Conservation (phyloP, 371 early-diverging fungal species). For the Mucor velutinosus region DNA sequence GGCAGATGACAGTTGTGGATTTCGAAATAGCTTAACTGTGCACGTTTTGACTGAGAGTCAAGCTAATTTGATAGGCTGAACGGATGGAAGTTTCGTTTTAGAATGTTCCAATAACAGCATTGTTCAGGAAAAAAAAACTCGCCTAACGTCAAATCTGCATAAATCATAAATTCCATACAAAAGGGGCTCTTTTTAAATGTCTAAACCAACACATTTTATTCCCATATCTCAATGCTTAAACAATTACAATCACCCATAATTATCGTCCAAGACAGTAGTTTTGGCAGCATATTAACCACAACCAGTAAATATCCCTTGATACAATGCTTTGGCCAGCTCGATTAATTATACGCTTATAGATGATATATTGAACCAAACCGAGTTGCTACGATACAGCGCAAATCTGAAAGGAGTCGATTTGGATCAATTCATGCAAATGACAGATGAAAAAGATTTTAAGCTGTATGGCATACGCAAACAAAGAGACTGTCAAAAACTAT, state of each 20-base stretch:
- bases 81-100: too few species aligned
- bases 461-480: constrained; percentile 12
- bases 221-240: not conserved
- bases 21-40: too few species aligned
- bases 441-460: constrained; percentile 16
- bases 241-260: constrained; percentile 10
- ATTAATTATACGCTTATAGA: not conserved
- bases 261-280: constrained; percentile 3
- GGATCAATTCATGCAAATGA: constrained; percentile 23
- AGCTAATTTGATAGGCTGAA: too few species aligned
- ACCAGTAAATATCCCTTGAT: not conserved
- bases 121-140: not conserved
- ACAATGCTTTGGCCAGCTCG: too few species aligned
- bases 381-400: constrained; percentile 7
- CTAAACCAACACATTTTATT: not conserved
- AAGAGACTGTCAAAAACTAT: constrained; percentile 5
- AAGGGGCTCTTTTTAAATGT: not conserved
- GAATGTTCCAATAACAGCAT: not conserved
- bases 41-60: too few species aligned
- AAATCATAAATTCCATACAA: not conserved
- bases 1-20: too few species aligned
- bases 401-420: constrained; percentile 12
- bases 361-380: constrained; percentile 9
- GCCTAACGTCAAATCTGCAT: not conserved
- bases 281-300: constrained; percentile 11